Evolutionary conservation across 164 flowering plant species (phyloP).

Genomic region (Akebia trifoliata): DNA sequence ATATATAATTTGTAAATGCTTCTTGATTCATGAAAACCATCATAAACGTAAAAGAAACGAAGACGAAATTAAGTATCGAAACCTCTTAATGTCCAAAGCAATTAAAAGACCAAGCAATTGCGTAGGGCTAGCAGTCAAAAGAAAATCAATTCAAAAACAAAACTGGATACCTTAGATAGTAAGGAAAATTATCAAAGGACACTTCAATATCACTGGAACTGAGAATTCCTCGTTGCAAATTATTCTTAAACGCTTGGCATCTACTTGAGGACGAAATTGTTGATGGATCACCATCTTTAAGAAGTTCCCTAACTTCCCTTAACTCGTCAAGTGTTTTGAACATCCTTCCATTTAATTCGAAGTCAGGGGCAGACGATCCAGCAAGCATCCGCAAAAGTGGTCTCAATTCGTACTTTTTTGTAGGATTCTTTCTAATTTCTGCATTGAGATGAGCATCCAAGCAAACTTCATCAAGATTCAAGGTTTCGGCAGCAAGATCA

Average conservation of each 20-base stretch:
- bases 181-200: constrained; percentile 68
- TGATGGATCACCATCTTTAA: constrained; percentile 38
- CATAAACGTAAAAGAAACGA: no score
- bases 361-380: constrained; percentile 33
- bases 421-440: constrained; percentile 33
- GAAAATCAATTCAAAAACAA: neutral
- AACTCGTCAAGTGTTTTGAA: constrained; percentile 43
- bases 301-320: constrained; percentile 34
- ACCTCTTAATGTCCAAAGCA: no score
- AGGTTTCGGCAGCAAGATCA: constrained; percentile 27
- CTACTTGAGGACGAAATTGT: constrained; percentile 27
- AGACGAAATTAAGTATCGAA: no score
- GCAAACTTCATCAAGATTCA: constrained; percentile 34
- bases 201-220: constrained; percentile 44
- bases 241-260: constrained; percentile 55
- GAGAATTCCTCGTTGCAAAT: constrained; percentile 50
- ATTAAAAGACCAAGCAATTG: neutral
- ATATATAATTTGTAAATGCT: no score
- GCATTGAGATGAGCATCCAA: constrained; percentile 33
- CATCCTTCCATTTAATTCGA: constrained; percentile 41
- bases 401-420: constrained; percentile 31
- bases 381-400: constrained; percentile 44
- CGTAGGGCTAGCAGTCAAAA: neutral
- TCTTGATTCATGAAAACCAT: no score
- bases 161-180: constrained; percentile 50